Base-by-base conservation (phyloP, 2,329 filamentous ascomycete genomes). In the Neoscytalidium dimidiatum region DNA sequence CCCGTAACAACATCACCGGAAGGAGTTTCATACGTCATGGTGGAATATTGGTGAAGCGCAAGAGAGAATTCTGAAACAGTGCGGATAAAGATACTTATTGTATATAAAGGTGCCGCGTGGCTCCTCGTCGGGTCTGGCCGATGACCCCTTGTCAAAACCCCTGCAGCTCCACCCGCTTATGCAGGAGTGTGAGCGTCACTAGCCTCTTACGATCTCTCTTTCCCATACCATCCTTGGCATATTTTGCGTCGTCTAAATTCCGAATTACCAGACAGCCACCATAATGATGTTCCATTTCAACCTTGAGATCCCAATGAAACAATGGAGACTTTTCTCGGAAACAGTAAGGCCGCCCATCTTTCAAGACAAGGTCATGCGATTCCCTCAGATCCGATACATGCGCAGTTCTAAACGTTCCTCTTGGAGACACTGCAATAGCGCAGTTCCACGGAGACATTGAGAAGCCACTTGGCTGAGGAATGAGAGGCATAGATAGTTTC, bases 401-500 rank as follows among this genome's bases (percentile, higher is more conserved):
- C 11, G 46, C 46, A 28, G 46, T 49, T 17, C 9, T 49, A 23
- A 49, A 49, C 17, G 21, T 26, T 28, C 46, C 46, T 14, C 13
- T 3, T 17, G 46, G 13, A 2, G 46, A 49, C 14, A 26, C 13
- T 17, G 46, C 46, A 28, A 49, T 49, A 5, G 46, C 46, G 9
- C 46, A 51, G 61, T 73, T 72, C 72, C 72, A 74, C 8, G 72
- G 72, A 19, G 70, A 73, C 13, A 71, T 68, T 29, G 57, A 19
- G 53, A 62, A 38, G 65, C 68, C 41, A 68, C 64, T 52, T 69
- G 68, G 13, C 9, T 41, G 23, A 17, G 71, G 71, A 21, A 74
- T 68, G 3, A 73, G 58, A 17, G 70, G 67, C 65, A 74, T 69
- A 21, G 70, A 72, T 5, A 75, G 65, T 64, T 74, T 75, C 35